Evolutionary conservation across 2,329 filamentous ascomycete genomes (phyloP), one percentile per base, ranked within the genome.

Genomic region (Aspergillus hiratsukae): DNA sequence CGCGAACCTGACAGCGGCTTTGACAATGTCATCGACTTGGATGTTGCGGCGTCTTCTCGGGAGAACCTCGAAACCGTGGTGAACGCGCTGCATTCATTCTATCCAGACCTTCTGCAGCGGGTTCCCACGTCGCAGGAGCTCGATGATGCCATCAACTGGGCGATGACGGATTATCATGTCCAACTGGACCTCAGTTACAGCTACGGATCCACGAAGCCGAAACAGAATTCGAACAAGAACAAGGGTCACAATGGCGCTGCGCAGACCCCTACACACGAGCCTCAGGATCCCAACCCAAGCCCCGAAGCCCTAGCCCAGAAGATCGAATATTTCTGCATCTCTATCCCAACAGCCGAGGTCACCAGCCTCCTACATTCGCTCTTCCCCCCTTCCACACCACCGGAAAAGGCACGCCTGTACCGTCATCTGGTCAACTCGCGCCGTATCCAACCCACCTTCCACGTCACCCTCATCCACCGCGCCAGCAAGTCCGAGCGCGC

Each of bases 391-490:
- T 75, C 77, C 5, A 75, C 80, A 5, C 66, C 83, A 0, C 74
- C 84, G 4, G 76, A 83, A 17, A 79, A 77, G 31, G 77, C 83
- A n/a, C 80, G 77, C 23, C 87, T 96, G 68, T 99, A 89, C 77
- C 83, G 82, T 65, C 84, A 90, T 56, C 82, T 99, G 35, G 83
- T 88, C 71, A 81, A 88, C 63, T 82, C 81, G 2, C 82, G 87
- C 21, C 89, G 94, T 54, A 76, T 97, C 5, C 93, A 97, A 73
- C 70, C 81, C n/a, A 81, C 86, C 43, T 99, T 97, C 72, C 94
- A 99, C 71, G 90, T 99, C 56, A 99, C 94, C 0, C 82, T 99
- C 41, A 91, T 97, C 72, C 94, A 99, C 73, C 87, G 87, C 49
- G 85, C 87, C 10, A 79, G 78, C 2, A 77, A 84, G 9, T 78